A percentile compares a stretch with the other conserved stretches of the same genome.
phyloP scores from a whole-genome alignment of 140 eudicot species.

The Stevia rebaudiana region DNA sequence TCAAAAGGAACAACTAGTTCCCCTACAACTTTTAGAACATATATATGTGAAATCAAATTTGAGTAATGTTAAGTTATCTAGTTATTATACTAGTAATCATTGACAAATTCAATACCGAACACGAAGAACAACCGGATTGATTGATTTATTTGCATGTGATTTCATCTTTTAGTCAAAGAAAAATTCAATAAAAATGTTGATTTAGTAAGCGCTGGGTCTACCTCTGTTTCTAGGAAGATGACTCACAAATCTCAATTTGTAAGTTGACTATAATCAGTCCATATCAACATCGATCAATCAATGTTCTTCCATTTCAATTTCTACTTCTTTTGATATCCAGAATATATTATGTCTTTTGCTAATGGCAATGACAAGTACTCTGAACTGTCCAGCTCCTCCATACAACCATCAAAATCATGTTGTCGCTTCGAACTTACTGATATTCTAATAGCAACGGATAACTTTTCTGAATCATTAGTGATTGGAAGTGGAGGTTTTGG shows the following conservation, averaged over 20 bases:
- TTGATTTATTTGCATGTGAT: not conserved
- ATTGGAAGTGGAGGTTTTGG: constrained; percentile 1
- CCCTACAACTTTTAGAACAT: too few relatives aligned
- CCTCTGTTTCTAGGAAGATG: constrained; percentile 9
- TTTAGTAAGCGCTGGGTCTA: constrained; percentile 5
- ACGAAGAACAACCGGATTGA: not conserved
- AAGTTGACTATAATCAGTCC: not conserved
- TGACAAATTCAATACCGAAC: not conserved
- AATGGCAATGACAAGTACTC: not conserved
- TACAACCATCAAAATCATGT: constrained; percentile 7
- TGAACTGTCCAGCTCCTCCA: not conserved
- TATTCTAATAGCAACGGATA: constrained; percentile 10
- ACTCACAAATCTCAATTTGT: not conserved
- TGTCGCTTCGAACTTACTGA: constrained; percentile 3
- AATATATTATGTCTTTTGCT: not conserved
- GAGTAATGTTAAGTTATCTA: too few relatives aligned
- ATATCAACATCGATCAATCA: not conserved
- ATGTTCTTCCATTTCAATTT: not conserved
- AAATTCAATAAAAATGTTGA: not conserved
- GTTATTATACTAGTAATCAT: too few relatives aligned
- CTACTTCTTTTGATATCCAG: not conserved
- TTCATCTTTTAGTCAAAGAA: not conserved
- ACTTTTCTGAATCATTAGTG: constrained; percentile 14
- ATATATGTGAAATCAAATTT: too few relatives aligned
- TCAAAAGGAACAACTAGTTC: too few relatives aligned